Base-by-base conservation (phyloP, 257 asterid genomes). In the Rubia yunnanensis region DNA sequence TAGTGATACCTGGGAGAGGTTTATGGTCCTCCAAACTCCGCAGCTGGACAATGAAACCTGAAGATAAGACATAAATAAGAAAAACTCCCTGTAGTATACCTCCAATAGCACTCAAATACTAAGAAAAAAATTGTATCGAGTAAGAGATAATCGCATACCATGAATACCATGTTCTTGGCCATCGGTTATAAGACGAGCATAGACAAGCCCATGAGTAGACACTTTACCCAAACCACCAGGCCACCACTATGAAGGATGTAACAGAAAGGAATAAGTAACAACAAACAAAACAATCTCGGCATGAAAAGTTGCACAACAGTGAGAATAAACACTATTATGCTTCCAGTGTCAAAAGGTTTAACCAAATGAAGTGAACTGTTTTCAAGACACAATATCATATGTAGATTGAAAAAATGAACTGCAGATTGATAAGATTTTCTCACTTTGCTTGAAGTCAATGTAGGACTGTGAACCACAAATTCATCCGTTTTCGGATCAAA, bases 151-250 rank as follows among this genome's bases (percentile, higher is more conserved):
- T 20, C 26, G 36, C 44, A 50, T 82, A 94, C 99, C 96, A 72
- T 94, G 85, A 72, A 94, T 73, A 39, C 98, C 99, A 78, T 88
- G 74, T 69, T 90, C 95, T 86, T 84, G 57, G 54, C 99, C 96
- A 73, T 85, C 86, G 57, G 75, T 78, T 38, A 94, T 76, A 56
- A 94, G 89, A 63, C 98, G 98, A 64, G 99, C 98, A 82, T 82
- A 94, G 41, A 88, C 92, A 66, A 88, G 58, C 31, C 85, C 99
- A 82, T 94, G 98, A 34, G 98, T 94, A 55, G 99, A 86, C 58
- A 90, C 86, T 84, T 94, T 94, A 52, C 98, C 99, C 78, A 94
- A 83, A 69, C 99, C 99, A 66, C 99, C 99, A 49, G 99, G 99
- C 99, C 99, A 94, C 99, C 99, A 90, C 99, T 94, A 69, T 44